phyloP scores from a whole-genome alignment of 805 yeast species.

The Wickerhamiella kurtzmanii region DNA sequence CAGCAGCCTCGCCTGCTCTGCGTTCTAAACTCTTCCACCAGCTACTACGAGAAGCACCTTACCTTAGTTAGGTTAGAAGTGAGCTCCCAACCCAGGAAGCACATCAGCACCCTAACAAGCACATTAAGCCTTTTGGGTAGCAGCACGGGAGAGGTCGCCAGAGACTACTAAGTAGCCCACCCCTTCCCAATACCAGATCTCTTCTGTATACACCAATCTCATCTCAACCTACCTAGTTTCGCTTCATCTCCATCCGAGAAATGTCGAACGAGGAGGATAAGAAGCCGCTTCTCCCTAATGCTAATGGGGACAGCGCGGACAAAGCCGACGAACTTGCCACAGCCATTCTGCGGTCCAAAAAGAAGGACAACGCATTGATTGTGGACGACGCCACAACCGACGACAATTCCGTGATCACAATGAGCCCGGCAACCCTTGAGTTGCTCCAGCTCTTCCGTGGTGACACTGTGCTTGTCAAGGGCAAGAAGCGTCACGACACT shows the following conservation, averaged over 20 bases:
- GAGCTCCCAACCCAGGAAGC: too few species aligned
- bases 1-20: too few species aligned
- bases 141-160: too few species aligned
- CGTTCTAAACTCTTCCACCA: slow-evolving; percentile 1
- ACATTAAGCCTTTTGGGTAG: too few species aligned
- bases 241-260: slow-evolving; percentile 7
- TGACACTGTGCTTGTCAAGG: slow-evolving; percentile 92
- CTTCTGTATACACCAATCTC: neutral
- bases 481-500: slow-evolving; percentile 96
- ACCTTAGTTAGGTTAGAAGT: slow-evolving; percentile 4
- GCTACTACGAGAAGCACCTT: neutral
- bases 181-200: neutral
- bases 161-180: neutral
- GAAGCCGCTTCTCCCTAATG: slow-evolving; percentile 32
- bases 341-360: slow-evolving; percentile 91
- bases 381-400: slow-evolving; percentile 97
- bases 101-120: too few species aligned
- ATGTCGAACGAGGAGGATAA: slow-evolving; percentile 18
- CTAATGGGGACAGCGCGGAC: slow-evolving; percentile 26
- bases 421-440: slow-evolving; percentile 93
- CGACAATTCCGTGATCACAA: slow-evolving; percentile 87
- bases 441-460: slow-evolving; percentile 90
- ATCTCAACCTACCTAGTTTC: slow-evolving; percentile 1
- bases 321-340: slow-evolving; percentile 66
- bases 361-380: slow-evolving; percentile 88